phyloP scores from a whole-genome alignment of 31 red algal genomes.

The Bonnemaisonia californica region DNA sequence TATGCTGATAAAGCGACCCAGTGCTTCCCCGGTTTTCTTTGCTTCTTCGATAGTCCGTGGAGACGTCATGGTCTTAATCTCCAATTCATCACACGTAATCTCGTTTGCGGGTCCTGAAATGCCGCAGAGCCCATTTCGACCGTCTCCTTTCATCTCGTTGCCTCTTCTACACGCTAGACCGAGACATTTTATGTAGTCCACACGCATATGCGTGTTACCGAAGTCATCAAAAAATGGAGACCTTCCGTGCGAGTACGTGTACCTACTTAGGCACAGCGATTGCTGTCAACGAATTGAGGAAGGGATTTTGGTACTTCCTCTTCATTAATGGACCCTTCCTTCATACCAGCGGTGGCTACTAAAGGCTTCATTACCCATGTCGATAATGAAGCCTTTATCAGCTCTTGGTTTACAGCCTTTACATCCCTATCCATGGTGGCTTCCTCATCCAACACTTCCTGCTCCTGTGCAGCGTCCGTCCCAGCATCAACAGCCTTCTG shows the following conservation, averaged over 20 bases:
- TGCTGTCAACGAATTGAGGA: constrained; percentile 21
- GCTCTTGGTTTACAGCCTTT: neutral
- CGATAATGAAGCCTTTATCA: neutral
- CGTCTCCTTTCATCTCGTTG: neutral
- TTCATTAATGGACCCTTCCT: constrained; percentile 7
- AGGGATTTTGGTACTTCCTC: neutral
- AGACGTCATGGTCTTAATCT: constrained; percentile 31
- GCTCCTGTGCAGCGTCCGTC: neutral
- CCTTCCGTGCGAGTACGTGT: neutral
- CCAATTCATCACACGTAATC: neutral
- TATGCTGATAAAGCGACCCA: neutral
- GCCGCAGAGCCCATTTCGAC: constrained; percentile 3
- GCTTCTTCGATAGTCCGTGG: neutral
- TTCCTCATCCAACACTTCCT: neutral
- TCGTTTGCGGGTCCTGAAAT: neutral
- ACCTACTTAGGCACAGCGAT: neutral
- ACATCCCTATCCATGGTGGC: neutral
- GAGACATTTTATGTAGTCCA: no score
- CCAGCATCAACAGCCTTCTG: neutral
- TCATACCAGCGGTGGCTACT: neutral
- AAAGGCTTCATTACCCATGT: constrained; percentile 12
- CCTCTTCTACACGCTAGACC: neutral
- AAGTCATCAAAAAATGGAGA: neutral
- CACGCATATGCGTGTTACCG: neutral
- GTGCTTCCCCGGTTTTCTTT: neutral